Evolutionary conservation across 495 filamentous ascomycete species (phyloP).

Genomic region (Chaetomium fimeti): DNA sequence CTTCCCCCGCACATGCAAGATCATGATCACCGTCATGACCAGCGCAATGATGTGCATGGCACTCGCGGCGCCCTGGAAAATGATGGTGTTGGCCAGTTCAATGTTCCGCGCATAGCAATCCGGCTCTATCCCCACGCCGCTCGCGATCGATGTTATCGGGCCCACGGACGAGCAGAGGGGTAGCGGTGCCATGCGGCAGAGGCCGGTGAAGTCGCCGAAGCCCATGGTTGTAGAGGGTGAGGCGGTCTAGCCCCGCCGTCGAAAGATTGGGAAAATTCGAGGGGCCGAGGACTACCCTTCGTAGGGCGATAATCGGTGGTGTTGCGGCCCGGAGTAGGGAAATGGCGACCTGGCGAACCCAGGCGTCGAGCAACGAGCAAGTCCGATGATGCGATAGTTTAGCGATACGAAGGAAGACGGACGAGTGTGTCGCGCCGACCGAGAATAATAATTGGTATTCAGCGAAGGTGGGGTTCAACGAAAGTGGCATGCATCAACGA

Average conservation of each 20-base stretch:
- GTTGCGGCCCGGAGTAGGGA: not conserved
- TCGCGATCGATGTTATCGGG: conserved; percentile 60
- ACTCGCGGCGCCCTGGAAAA: conserved; percentile 88
- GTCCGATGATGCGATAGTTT: not conserved
- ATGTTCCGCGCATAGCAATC: conserved; percentile 93
- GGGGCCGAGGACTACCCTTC: too few species aligned
- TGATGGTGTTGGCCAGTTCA: conserved; percentile 95
- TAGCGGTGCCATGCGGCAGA: conserved; percentile 81
- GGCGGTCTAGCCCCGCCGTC: conserved; percentile 19
- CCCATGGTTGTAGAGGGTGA: conserved; percentile 58
- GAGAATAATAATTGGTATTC: not conserved
- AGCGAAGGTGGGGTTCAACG: conserved; percentile 24
- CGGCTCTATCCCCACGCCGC: conserved; percentile 75
- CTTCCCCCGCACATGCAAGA: conserved; percentile 92
- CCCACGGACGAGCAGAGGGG: conserved; percentile 85
- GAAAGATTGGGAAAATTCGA: too few species aligned
- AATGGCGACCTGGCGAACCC: not conserved
- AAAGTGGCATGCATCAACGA: conserved; percentile 28
- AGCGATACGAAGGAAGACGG: not conserved
- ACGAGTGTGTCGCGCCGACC: not conserved
- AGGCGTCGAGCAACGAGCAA: not conserved
- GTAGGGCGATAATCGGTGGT: not conserved
- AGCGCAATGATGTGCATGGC: conserved; percentile 92
- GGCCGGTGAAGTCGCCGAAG: conserved; percentile 83
- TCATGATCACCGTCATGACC: conserved; percentile 93